Percentiles rank a stretch among this genome's conserved stretches.
Conservation (phyloP, 805 yeast genomes). For the Metschnikowia vanudenii region DNA sequence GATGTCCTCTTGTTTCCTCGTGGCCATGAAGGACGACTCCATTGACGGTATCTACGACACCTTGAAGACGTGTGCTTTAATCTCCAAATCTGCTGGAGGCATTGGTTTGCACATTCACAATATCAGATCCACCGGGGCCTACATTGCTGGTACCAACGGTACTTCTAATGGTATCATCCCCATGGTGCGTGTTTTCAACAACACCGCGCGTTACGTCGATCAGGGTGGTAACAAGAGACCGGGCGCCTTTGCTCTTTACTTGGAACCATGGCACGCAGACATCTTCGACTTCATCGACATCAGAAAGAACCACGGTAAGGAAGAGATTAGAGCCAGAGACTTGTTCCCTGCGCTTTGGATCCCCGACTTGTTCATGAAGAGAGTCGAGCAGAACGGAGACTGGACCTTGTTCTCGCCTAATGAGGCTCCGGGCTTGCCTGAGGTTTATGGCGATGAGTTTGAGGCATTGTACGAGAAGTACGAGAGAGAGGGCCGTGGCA, state of each 20-base stretch:
- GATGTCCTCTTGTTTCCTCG: conserved; percentile 62
- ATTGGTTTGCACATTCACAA: conserved; percentile 62
- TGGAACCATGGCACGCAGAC: conserved; percentile 66
- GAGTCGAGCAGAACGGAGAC: conserved; percentile 53
- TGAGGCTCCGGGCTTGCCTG: conserved; percentile 57
- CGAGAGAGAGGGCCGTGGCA: conserved; percentile 51
- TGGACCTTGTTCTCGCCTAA: conserved; percentile 63
- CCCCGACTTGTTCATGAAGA: conserved; percentile 60
- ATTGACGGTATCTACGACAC: conserved; percentile 64
- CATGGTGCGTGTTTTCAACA: conserved; percentile 61
- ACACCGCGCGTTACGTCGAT: conserved; percentile 62
- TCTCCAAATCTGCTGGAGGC: conserved; percentile 63
- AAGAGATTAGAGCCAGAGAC: conserved; percentile 62
- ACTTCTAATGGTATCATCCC: conserved; percentile 63
- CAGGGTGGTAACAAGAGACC: conserved; percentile 69
- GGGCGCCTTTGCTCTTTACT: conserved; percentile 59
- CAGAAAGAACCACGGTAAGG: conserved; percentile 63
- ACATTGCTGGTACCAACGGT: conserved; percentile 62
- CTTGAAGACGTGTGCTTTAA: conserved; percentile 58
- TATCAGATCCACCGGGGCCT: conserved; percentile 58
- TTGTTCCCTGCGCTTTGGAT: conserved; percentile 64
- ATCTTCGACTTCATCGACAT: conserved; percentile 58
- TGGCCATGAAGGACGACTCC: conserved; percentile 63
- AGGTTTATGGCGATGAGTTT: conserved; percentile 56
- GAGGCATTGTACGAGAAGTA: conserved; percentile 50